These are phyloP conservation scores for Fusarium zealandicum DNA, from an alignment of 2,329 filamentous ascomycete species.

Conservation along the genomic window DNA sequence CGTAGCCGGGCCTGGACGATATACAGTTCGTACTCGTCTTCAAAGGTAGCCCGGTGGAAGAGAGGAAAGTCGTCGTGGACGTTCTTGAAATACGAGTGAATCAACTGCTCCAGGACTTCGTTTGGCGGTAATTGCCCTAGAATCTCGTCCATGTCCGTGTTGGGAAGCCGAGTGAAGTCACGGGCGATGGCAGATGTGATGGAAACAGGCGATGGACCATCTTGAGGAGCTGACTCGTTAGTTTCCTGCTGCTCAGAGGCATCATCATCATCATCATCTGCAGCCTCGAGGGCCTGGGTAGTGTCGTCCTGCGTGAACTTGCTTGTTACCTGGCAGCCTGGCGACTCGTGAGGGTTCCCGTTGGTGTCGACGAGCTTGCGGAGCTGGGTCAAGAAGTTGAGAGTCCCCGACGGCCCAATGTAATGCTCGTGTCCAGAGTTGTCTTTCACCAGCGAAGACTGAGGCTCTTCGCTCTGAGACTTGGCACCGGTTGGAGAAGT, in stretches of 20 bases:
- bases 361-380: constrained; percentile 43
- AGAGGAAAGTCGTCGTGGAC: constrained; percentile 48
- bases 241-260: not conserved
- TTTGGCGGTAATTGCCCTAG: constrained; percentile 40
- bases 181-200: constrained; percentile 41
- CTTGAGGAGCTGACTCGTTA: constrained; percentile 4
- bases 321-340: not conserved
- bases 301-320: constrained; percentile 33
- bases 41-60: constrained; percentile 46
- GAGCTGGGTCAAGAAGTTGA: constrained; percentile 48
- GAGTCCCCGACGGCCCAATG: constrained; percentile 48
- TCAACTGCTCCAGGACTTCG: constrained; percentile 41
- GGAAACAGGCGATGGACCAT: constrained; percentile 37
- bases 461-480: constrained; percentile 29
- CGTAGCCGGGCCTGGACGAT: constrained; percentile 30
- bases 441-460: constrained; percentile 43
- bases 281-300: constrained; percentile 25
- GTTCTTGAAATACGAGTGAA: constrained; percentile 47
- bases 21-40: constrained; percentile 46
- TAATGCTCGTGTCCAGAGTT: constrained; percentile 48
- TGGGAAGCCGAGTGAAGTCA: constrained; percentile 39
- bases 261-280: constrained; percentile 25
- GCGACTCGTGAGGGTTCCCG: constrained; percentile 5
- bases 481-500: constrained; percentile 14
- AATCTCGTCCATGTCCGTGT: constrained; percentile 41